These are phyloP conservation scores for Paradendryphiella salina DNA, from an alignment of 2,329 filamentous ascomycete genomes.

Conservation along the genomic window DNA sequence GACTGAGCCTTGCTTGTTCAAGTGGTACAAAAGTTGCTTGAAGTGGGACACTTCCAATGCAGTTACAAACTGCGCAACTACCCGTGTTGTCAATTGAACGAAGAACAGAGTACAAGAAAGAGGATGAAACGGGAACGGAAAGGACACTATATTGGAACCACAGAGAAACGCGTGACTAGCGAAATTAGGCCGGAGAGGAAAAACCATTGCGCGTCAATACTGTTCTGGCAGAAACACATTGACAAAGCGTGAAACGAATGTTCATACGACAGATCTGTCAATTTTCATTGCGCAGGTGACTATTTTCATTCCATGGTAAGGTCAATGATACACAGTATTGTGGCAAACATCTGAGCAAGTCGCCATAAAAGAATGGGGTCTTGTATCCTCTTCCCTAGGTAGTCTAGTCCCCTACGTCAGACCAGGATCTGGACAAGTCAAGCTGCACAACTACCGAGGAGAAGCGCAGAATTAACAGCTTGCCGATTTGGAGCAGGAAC, in stretches of 20 bases:
- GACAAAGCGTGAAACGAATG: constrained; percentile 10
- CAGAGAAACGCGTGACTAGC: background rate
- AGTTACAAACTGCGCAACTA: constrained; percentile 23
- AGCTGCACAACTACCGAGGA: too few relatives aligned
- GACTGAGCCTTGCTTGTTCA: constrained; percentile 5
- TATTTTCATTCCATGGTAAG: constrained; percentile 10
- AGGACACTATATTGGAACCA: background rate
- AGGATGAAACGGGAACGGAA: background rate
- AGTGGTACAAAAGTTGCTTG: constrained; percentile 19
- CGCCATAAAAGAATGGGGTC: too few relatives aligned
- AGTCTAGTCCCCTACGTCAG: too few relatives aligned
- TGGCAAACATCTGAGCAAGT: background rate
- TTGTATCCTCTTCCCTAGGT: too few relatives aligned
- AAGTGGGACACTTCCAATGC: constrained; percentile 15
- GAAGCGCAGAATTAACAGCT: too few relatives aligned
- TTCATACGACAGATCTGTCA: constrained; percentile 24
- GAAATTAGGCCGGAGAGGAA: background rate
- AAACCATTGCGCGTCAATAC: constrained; percentile 4
- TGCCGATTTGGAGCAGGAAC: too few relatives aligned
- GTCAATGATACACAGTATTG: background rate
- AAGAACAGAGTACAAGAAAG: background rate
- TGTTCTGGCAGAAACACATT: constrained; percentile 11
- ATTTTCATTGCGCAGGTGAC: constrained; percentile 27
- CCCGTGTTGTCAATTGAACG: constrained; percentile 4
- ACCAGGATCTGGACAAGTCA: too few relatives aligned